Base-by-base conservation (phyloP, 225 moss, liverwort and hornwort genomes). In the Neckera pumila region DNA sequence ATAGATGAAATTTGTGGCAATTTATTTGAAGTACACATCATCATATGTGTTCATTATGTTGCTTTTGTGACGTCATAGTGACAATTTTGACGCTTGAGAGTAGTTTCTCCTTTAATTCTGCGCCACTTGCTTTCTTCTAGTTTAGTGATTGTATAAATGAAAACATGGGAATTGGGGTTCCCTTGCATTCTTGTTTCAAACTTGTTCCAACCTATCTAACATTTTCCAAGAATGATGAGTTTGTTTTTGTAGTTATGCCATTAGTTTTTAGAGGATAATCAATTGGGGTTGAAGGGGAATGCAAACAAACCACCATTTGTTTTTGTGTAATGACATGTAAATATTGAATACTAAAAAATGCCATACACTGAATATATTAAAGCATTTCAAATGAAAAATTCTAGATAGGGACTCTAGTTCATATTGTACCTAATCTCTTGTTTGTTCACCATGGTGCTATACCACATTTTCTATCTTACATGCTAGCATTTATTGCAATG, bases 391-490 rank as follows among this genome's bases (percentile, higher is more conserved):
- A 30, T 45, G 30, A 18, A 10, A 30, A 4, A 10, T 73, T 47
- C 2, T 73, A 6, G 0, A 30, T 18, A 30, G 7, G 4, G 0
- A 6, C 10, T 22, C 6, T 47, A 30, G 7, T 11, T 45, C 0
- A 0, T 73, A 47, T 73, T 0, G 0, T 17, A 45, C 6, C 1
- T 11, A 3, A 73, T 73, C 18, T 11, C 73, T 30, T 17, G 0
- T 25, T 28, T 43, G 2, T 17, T 45, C 0, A 17, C 17, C 1
- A 45, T 43, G 3, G 17, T 73, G 2, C 4, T 45, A 6, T 18
- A 1, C 45, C 1, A 10, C 3, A 43, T 28, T 28, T 1, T 43
- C 10, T 72, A 43, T 43, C 28, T 3, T 0, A 0, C 6, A 45
- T 10, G 6, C 10, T 72, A 28, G 28, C 3, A 70, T 69, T 69